phyloP scores from a whole-genome alignment of 169 alveolate genomes.

The Plasmodium fragile region DNA sequence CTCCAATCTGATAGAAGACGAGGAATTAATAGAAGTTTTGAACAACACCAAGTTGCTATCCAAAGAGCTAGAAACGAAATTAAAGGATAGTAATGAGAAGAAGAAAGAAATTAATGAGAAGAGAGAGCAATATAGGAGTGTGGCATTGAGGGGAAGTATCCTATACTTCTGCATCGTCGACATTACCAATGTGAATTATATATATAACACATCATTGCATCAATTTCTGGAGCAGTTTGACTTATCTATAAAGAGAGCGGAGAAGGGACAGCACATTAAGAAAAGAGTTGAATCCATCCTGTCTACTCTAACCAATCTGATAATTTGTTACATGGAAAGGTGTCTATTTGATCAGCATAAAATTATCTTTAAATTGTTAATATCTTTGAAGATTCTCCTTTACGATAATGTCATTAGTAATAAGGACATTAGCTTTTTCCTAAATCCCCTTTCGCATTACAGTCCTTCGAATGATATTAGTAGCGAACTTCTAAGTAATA shows the following conservation, averaged over 20 bases:
- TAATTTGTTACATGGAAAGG: constrained; percentile 95
- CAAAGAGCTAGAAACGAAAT: constrained; percentile 93
- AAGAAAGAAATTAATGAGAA: constrained; percentile 93
- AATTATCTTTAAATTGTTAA: constrained; percentile 94
- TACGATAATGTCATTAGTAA: constrained; percentile 91
- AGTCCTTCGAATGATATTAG: constrained; percentile 54
- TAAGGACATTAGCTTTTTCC: constrained; percentile 93
- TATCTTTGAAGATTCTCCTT: constrained; percentile 93
- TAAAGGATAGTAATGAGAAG: constrained; percentile 87
- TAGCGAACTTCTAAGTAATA: constrained; percentile 29
- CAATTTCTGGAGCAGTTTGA: constrained; percentile 96
- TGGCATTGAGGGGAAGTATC: constrained; percentile 96
- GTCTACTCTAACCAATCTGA: constrained; percentile 69
- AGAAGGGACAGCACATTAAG: constrained; percentile 93
- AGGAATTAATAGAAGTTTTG: constrained; percentile 95
- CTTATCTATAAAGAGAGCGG: constrained; percentile 93
- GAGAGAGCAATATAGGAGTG: constrained; percentile 96
- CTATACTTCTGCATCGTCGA: constrained; percentile 95
- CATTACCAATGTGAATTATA: constrained; percentile 95
- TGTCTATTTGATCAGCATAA: constrained; percentile 97
- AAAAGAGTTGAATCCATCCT: constrained; percentile 90
- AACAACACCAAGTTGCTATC: constrained; percentile 94
- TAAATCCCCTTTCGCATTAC: constrained; percentile 82
- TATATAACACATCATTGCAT: constrained; percentile 96
- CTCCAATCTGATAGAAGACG: constrained; percentile 95